phyloP scores from a whole-genome alignment of 768 basidiomycete genomes.

The Hygrophoropsis aurantiaca region DNA sequence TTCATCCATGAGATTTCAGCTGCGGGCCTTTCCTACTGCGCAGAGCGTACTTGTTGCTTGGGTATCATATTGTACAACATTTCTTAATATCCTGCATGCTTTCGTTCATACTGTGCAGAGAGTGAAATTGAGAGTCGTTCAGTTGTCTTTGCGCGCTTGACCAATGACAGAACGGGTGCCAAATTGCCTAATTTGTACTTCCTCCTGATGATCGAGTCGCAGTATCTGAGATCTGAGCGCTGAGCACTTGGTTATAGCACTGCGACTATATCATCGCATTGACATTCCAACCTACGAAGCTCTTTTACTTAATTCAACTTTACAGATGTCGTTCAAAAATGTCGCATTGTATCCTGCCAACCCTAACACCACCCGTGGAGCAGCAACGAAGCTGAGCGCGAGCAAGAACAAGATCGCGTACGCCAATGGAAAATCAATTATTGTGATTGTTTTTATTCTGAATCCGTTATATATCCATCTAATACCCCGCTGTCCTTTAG shows the following conservation, averaged over 20 bases:
- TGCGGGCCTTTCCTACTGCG: no score
- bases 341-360: constrained; percentile 63
- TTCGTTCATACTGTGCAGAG: no score
- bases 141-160: no score
- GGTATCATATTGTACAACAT: not conserved
- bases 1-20: not conserved
- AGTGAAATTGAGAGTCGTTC: no score
- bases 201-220: not conserved
- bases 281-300: no score
- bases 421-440: constrained; percentile 78
- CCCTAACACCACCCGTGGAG: constrained; percentile 65
- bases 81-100: no score
- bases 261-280: no score
- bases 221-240: no score
- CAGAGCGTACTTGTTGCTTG: no score
- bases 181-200: no score
- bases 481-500: constrained; percentile 35
- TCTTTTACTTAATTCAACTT: no score
- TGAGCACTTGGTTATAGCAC: no score
- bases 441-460: constrained; percentile 54
- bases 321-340: constrained; percentile 50
- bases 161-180: not conserved
- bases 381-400: constrained; percentile 69
- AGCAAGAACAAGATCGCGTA: constrained; percentile 84
- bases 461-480: not conserved